Conservation (phyloP, 1,284 basidiomycete genomes). For the Tilletia walkeri region DNA sequence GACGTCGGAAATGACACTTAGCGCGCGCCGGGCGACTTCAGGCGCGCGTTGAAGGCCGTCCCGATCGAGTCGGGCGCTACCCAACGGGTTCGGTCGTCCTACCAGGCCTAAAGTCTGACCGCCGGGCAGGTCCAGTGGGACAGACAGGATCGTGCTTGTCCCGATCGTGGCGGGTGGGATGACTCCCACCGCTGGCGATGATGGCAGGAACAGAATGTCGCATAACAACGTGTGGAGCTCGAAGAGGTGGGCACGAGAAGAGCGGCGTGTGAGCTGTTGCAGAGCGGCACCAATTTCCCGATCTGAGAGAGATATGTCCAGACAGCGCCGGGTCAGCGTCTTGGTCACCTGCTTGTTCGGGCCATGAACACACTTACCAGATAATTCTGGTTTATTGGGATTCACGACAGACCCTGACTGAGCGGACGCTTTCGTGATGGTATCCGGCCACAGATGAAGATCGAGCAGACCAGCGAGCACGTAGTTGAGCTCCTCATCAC, state of each 20-base stretch:
- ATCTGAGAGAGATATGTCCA: neutral
- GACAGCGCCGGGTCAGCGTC: too few relatives aligned
- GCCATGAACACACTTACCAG: neutral
- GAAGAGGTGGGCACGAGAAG: slow-evolving; percentile 17
- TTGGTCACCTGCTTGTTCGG: neutral
- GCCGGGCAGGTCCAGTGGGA: slow-evolving; percentile 8
- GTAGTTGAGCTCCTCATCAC: slow-evolving; percentile 86
- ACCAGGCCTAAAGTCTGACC: slow-evolving; percentile 17
- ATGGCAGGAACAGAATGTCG: slow-evolving; percentile 13
- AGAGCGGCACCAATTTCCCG: neutral
- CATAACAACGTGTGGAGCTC: slow-evolving; percentile 19
- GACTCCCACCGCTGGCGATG: slow-evolving; percentile 1
- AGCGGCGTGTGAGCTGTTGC: neutral
- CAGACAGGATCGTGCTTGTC: slow-evolving; percentile 8
- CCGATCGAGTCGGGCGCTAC: slow-evolving; percentile 18
- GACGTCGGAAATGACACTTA: slow-evolving; percentile 9
- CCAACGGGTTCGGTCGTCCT: slow-evolving; percentile 16
- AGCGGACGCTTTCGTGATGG: neutral
- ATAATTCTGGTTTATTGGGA: neutral
- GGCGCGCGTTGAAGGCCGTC: slow-evolving; percentile 11
- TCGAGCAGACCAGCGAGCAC: slow-evolving; percentile 73
- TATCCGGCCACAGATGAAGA: slow-evolving; percentile 54
- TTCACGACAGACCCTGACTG: neutral
- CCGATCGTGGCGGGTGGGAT: slow-evolving; percentile 17
- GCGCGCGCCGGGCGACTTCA: slow-evolving; percentile 13